These are phyloP conservation scores for Mucor plumbeus DNA, from an alignment of 371 early-diverging fungal genomes.

Conservation along the genomic window DNA sequence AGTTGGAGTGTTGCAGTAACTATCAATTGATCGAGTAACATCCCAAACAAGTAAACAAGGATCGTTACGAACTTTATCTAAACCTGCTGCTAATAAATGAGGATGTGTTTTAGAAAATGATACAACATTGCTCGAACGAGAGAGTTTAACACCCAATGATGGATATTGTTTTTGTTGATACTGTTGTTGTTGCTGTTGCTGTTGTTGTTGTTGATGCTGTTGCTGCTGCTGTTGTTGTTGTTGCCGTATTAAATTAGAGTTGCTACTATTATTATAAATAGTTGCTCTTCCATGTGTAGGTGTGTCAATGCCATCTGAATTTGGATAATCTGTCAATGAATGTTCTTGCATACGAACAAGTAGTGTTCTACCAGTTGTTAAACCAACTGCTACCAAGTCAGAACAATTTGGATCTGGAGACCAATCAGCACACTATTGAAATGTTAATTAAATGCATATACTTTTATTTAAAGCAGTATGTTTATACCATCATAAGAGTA, in stretches of 20 bases:
- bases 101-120: constrained; percentile 70
- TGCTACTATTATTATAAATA: constrained; percentile 7
- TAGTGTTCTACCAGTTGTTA: constrained; percentile 70
- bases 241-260: background rate
- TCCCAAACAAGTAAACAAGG: constrained; percentile 81
- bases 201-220: constrained; percentile 16
- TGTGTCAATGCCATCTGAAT: constrained; percentile 24
- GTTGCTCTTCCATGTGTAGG: constrained; percentile 25
- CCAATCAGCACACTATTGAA: constrained; percentile 77
- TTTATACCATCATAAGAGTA: constrained; percentile 64
- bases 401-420: constrained; percentile 68
- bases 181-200: constrained; percentile 15
- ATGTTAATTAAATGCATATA: background rate
- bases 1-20: constrained; percentile 35
- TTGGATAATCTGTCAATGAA: constrained; percentile 35
- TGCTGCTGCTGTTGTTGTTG: background rate
- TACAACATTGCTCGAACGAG: constrained; percentile 77
- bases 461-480: too few species aligned
- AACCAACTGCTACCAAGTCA: constrained; percentile 75
- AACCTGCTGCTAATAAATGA: constrained; percentile 67
- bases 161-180: constrained; percentile 51
- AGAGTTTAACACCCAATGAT: constrained; percentile 58
- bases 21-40: constrained; percentile 56
- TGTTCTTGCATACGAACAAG: constrained; percentile 64
- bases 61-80: constrained; percentile 80